Evolutionary conservation across 257 asterid genomes (phyloP).

Genomic region (Solanum chilense): DNA sequence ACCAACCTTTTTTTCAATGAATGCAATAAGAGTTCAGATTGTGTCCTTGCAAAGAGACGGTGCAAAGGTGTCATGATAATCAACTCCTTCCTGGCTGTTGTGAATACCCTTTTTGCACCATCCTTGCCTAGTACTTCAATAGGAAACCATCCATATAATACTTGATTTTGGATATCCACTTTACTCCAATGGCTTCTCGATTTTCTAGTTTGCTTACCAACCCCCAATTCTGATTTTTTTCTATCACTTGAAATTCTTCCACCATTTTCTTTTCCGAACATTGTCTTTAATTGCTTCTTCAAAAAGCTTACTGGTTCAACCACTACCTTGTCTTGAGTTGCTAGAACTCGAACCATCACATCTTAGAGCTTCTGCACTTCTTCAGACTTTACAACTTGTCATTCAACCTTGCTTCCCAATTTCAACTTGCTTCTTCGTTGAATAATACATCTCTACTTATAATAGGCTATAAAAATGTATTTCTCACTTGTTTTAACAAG

Average conservation of each 20-base stretch:
- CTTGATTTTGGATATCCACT: neutral
- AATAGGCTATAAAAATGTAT: neutral
- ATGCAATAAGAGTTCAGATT: neutral
- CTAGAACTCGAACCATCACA: neutral
- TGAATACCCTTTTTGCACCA: neutral
- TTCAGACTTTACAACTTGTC: neutral
- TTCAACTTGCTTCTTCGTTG: neutral
- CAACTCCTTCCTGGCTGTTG: neutral
- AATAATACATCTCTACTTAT: neutral
- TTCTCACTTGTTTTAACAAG: neutral
- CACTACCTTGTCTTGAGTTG: neutral
- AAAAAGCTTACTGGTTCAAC: neutral
- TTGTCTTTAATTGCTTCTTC: neutral
- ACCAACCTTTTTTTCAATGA: neutral
- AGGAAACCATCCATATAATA: neutral
- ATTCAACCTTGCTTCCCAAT: neutral
- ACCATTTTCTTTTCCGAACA: neutral
- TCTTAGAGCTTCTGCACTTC: neutral
- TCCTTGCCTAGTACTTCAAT: neutral
- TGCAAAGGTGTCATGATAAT: neutral
- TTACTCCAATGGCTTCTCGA: neutral
- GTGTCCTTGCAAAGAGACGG: neutral
- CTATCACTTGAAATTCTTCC: neutral
- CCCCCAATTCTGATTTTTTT: neutral
- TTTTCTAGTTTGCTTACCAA: neutral